Evolutionary conservation across 1,284 basidiomycete genomes (phyloP).

Genomic region (Cutaneotrichosporon curvatum): DNA sequence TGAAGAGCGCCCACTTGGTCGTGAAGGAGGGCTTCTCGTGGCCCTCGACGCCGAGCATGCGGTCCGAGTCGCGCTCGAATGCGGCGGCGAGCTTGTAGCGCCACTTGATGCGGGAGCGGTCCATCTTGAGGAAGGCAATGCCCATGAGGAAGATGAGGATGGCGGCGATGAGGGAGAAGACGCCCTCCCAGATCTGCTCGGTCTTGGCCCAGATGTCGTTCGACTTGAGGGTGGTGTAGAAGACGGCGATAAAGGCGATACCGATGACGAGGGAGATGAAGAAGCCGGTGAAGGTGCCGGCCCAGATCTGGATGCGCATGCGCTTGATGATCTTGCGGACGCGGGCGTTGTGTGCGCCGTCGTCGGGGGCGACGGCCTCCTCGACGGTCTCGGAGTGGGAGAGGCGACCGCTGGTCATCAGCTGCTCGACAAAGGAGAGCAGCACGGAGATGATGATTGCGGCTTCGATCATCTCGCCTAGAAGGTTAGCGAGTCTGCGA

Average conservation of each 20-base stretch:
- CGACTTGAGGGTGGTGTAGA: constrained; percentile 49
- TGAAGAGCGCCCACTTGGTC: constrained; percentile 76
- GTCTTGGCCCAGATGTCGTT: constrained; percentile 51
- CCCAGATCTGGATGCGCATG: constrained; percentile 60
- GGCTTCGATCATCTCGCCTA: constrained; percentile 46
- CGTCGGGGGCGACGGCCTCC: constrained; percentile 4
- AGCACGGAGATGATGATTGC: constrained; percentile 47
- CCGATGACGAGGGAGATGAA: constrained; percentile 64
- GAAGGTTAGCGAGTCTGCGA: neutral
- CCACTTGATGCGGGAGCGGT: constrained; percentile 77
- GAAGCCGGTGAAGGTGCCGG: constrained; percentile 68
- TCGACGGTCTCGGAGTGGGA: constrained; percentile 8
- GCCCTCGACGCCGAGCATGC: constrained; percentile 5
- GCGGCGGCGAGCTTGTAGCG: constrained; percentile 73
- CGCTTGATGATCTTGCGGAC: constrained; percentile 37
- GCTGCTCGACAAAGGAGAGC: constrained; percentile 48
- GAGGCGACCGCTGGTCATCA: constrained; percentile 40
- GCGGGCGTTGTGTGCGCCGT: constrained; percentile 12
- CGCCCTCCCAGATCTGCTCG: constrained; percentile 53
- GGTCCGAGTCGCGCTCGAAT: constrained; percentile 50
- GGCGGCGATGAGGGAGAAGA: constrained; percentile 72
- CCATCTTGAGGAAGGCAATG: constrained; percentile 59
- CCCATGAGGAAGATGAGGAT: constrained; percentile 79
- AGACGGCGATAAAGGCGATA: constrained; percentile 50
- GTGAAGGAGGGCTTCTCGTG: constrained; percentile 32